These are phyloP conservation scores for Candida xyloterini DNA, from an alignment of 805 yeast species.

Conservation along the genomic window DNA sequence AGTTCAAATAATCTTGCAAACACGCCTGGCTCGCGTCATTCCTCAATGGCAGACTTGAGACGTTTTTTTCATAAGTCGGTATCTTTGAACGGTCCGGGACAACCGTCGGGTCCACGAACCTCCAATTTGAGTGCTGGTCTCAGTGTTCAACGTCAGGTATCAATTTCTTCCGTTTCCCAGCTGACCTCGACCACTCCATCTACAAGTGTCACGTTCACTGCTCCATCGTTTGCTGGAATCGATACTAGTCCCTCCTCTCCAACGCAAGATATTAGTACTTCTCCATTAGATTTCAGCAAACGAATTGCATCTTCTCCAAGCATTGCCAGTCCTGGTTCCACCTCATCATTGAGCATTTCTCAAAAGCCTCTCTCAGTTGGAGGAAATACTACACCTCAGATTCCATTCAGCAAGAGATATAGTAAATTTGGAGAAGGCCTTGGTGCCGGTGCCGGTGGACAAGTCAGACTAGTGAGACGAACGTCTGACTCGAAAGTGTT, in stretches of 20 bases:
- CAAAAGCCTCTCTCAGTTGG: slow-evolving; percentile 31
- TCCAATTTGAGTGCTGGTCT: slow-evolving; percentile 37
- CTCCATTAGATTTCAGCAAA: slow-evolving; percentile 20
- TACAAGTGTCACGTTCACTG: slow-evolving; percentile 17
- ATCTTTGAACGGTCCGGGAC: slow-evolving; percentile 20
- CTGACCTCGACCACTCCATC: slow-evolving; percentile 13
- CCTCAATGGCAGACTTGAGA: slow-evolving; percentile 76
- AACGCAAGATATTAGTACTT: slow-evolving; percentile 18
- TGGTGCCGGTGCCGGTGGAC: slow-evolving; percentile 96
- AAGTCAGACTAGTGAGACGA: slow-evolving; percentile 72
- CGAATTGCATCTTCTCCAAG: slow-evolving; percentile 13
- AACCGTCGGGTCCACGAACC: slow-evolving; percentile 27
- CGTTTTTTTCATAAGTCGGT: slow-evolving; percentile 59
- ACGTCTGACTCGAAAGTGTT: slow-evolving; percentile 65
- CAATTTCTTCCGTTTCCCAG: slow-evolving; percentile 13
- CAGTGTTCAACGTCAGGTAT: slow-evolving; percentile 29
- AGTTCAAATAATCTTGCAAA: slow-evolving; percentile 14
- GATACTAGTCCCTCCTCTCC: slow-evolving; percentile 7
- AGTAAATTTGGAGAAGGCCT: slow-evolving; percentile 79
- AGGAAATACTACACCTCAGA: slow-evolving; percentile 40
- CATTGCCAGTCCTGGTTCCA: slow-evolving; percentile 8
- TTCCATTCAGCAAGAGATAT: slow-evolving; percentile 73
- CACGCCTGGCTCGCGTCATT: slow-evolving; percentile 54
- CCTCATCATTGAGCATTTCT: slow-evolving; percentile 4
- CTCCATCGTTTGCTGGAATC: slow-evolving; percentile 11